These are phyloP conservation scores for Amaranthus hypochondriacus DNA, from an alignment of 148 eudicot species.

Conservation along the genomic window DNA sequence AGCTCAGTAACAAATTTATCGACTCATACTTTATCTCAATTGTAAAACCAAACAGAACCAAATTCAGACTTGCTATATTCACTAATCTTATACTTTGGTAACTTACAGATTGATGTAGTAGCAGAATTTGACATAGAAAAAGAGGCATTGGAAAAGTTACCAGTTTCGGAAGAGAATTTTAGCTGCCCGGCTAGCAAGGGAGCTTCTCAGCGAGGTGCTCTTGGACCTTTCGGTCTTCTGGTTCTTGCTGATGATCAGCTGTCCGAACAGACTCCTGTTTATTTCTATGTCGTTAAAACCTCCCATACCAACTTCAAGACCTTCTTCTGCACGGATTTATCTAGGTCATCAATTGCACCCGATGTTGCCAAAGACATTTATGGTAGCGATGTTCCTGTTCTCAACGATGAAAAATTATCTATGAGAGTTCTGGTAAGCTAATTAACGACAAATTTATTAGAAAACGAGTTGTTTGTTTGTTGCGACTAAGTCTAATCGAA, in stretches of 20 bases:
- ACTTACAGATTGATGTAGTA: conserved; percentile 48
- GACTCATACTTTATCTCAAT: background rate
- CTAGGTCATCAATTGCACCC: conserved; percentile 59
- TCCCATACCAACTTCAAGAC: conserved; percentile 37
- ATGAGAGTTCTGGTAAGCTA: conserved; percentile 55
- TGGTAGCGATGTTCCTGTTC: conserved; percentile 60
- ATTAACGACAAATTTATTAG: background rate
- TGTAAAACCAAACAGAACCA: background rate
- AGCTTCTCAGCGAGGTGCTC: conserved; percentile 52
- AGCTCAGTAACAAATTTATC: no score
- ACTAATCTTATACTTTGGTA: background rate
- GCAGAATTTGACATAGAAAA: conserved; percentile 56
- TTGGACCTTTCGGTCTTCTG: conserved; percentile 70
- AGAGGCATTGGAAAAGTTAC: conserved; percentile 32
- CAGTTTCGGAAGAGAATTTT: conserved; percentile 32
- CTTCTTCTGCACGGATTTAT: conserved; percentile 59
- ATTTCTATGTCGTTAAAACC: conserved; percentile 54
- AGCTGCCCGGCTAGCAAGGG: conserved; percentile 45
- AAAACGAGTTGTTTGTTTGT: no score
- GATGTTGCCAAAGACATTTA: conserved; percentile 47
- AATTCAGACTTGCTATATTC: background rate
- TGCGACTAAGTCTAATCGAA: background rate
- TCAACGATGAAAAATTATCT: conserved; percentile 50
- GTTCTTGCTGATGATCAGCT: conserved; percentile 33
- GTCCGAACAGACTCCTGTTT: conserved; percentile 58